These are phyloP conservation scores for Colletotrichum tropicicola DNA, from an alignment of 2,329 filamentous ascomycete species.

Conservation along the genomic window DNA sequence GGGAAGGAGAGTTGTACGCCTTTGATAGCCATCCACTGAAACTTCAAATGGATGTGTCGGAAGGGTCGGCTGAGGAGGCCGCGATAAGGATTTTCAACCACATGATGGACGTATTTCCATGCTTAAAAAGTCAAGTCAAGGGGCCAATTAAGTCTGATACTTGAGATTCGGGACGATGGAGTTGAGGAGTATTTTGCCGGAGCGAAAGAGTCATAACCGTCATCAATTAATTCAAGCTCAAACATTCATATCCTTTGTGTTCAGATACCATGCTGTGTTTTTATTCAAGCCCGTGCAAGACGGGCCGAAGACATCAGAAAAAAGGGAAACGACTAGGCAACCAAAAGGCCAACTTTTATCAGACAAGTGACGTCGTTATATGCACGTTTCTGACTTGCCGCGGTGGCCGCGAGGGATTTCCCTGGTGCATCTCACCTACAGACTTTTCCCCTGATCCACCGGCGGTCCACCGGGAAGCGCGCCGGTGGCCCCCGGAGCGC, in stretches of 20 bases:
- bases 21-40: not conserved
- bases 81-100: not conserved
- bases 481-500: not conserved
- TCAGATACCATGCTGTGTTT: no score
- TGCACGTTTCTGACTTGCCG: not conserved
- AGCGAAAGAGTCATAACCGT: no score
- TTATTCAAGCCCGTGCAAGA: no score
- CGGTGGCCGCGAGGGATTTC: conserved; percentile 12
- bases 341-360: not conserved
- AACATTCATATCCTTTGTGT: no score
- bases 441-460: conserved; percentile 15
- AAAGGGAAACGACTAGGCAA: no score
- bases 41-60: not conserved
- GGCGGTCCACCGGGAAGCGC: conserved; percentile 4
- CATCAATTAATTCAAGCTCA: no score
- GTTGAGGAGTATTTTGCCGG: no score
- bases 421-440: not conserved
- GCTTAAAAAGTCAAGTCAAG: not conserved
- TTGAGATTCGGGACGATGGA: not conserved
- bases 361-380: conserved; percentile 12
- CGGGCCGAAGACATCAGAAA: no score
- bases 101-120: fast-evolving
- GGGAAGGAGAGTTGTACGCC: not conserved
- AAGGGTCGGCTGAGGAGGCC: not conserved
- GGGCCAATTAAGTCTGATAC: not conserved